phyloP scores from a whole-genome alignment of 176 grass and related monocot species.

The Cenchrus americanus region DNA sequence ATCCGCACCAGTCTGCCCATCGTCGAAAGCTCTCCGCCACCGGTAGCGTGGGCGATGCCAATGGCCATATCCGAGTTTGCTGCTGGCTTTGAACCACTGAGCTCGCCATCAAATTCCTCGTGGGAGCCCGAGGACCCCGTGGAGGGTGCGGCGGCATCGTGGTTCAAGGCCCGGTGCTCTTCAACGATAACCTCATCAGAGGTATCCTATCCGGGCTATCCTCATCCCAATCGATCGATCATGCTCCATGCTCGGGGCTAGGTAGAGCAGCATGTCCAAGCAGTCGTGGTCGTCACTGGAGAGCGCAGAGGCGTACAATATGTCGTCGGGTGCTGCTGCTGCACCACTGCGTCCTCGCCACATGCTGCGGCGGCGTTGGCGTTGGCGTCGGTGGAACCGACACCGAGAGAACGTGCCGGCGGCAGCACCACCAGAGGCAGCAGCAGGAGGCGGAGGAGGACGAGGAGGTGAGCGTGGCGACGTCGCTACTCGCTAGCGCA shows the following conservation, averaged over 20 bases:
- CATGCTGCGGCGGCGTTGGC: constrained; percentile 28
- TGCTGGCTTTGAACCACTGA: constrained; percentile 13
- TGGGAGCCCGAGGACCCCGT: neutral
- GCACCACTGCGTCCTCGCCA: constrained; percentile 44
- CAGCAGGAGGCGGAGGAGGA: neutral
- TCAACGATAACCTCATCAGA: neutral
- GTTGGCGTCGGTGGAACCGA: neutral
- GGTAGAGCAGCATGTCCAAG: neutral
- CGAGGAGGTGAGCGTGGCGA: constrained; percentile 23
- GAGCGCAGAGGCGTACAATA: neutral
- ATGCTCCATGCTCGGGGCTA: too few relatives aligned
- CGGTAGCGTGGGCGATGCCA: too few relatives aligned
- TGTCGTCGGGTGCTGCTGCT: constrained; percentile 36
- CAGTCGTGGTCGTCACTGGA: neutral
- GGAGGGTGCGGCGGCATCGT: constrained; percentile 16
- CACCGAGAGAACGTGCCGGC: neutral
- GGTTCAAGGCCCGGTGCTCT: constrained; percentile 44
- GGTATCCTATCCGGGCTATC: constrained; percentile 13
- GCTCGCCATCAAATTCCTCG: constrained; percentile 27
- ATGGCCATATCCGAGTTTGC: too few relatives aligned
- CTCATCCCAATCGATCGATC: too few relatives aligned
- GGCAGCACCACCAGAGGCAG: neutral
- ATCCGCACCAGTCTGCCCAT: too few relatives aligned
- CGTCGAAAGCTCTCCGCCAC: too few relatives aligned
- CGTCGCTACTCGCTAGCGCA: constrained; percentile 43